Base-by-base conservation (phyloP, 345 rosid species). In the Streptanthus diversifolius region DNA sequence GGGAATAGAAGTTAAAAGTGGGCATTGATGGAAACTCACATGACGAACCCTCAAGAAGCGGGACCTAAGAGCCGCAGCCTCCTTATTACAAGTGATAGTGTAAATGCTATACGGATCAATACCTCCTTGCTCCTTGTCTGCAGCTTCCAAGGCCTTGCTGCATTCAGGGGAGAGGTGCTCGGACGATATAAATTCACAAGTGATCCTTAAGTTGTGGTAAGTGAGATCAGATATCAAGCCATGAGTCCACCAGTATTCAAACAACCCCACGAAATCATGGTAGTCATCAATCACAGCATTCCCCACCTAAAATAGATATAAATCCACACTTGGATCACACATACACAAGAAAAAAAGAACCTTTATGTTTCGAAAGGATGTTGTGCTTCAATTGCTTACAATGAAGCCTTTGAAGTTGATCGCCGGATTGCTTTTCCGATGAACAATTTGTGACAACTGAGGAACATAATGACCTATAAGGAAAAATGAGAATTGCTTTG, bases 181-280 rank as follows among this genome's bases (percentile, higher is more conserved):
- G 3, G 93, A 71, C 5, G 96, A 88, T 48, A 68, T 92, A 62
- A 59, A 77, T 57, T 78, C 79, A 66, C 99, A 95, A 2, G 83
- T 47, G 35, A 71, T 68, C 63, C 87, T 76, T 44, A 95, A 78
- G 13, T 71, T 79, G 58, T 57, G 80, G 74, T 91, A 91, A 68
- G 91, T 90, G 13, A 87, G 88, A 83, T 95, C 99, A 37, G 97
- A 91, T 72, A 91, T 90, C 82, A 95, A 80, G 13, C 98, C 99
- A 79, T 90, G 98, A 56, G 88, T 79, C 98, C 99, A 95, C 98
- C 99, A 95, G 58, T 88, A 95, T 68, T 95, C 96, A 64, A 95
- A 95, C 13, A 90, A 83, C 33, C 99, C 99, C 40, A 91, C 63
- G 2, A n/a, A 77, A 75, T 91, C 98, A 77, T 90, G 84, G 75